Conservation (phyloP, 257 asterid species). For the Sherardia arvensis region DNA sequence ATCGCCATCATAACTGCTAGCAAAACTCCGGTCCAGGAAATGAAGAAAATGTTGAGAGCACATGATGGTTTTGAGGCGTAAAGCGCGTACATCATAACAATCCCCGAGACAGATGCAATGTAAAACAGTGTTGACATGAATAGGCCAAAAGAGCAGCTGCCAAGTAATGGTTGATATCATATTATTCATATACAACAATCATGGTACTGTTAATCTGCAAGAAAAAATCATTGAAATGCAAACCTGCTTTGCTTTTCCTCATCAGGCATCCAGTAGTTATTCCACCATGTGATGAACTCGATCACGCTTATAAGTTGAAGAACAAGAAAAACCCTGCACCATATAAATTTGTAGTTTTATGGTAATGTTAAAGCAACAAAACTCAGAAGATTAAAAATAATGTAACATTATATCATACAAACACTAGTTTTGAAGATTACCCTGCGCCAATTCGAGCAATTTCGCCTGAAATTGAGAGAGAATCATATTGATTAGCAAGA, state of each 20-base stretch:
- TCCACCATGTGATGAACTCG: constrained; percentile 93
- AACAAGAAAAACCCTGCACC: constrained; percentile 57
- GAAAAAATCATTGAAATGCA: background rate
- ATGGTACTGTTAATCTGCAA: background rate
- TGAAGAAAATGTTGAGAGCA: constrained; percentile 82
- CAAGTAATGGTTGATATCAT: background rate
- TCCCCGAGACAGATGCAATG: constrained; percentile 59
- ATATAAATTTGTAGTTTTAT: background rate
- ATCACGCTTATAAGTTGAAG: constrained; percentile 88
- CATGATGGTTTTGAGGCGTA: constrained; percentile 64
- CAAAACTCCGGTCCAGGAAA: constrained; percentile 80
- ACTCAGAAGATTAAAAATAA: background rate
- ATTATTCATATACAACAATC: background rate
- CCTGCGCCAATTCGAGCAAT: constrained; percentile 93
- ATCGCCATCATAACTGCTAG: constrained; percentile 82
- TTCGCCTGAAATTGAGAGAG: constrained; percentile 53
- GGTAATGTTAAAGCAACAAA: background rate
- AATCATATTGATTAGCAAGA: background rate
- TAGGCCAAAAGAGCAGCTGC: constrained; percentile 71
- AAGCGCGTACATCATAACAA: constrained; percentile 60
- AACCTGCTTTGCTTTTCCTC: constrained; percentile 53
- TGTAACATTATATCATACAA: background rate
- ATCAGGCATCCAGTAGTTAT: constrained; percentile 84
- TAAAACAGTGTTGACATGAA: constrained; percentile 80
- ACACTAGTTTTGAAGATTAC: constrained; percentile 31